phyloP scores from a whole-genome alignment of 2,329 filamentous ascomycete genomes.

The Aspergillus sp. region DNA sequence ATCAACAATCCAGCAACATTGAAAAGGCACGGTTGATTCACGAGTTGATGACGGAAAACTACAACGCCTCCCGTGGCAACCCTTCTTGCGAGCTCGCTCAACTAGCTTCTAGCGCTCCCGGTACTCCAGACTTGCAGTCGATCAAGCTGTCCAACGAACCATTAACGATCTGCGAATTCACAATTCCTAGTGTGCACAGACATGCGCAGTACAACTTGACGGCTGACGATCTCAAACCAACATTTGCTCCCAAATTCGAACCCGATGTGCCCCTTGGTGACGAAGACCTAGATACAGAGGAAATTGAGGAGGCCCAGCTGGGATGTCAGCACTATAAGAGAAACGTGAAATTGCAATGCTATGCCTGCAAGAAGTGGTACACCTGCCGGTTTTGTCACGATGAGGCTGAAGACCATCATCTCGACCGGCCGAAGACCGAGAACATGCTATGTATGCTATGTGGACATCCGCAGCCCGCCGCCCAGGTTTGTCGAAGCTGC shows the following conservation, averaged over 20 bases:
- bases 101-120: too few relatives aligned
- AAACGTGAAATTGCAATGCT: conserved; percentile 95
- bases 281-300: conserved; percentile 45
- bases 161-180: conserved; percentile 23
- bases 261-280: conserved; percentile 24
- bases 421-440: conserved; percentile 79
- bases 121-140: too few relatives aligned
- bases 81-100: conserved; percentile 15
- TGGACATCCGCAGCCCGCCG: conserved; percentile 75
- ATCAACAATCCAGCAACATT: conserved; percentile 53
- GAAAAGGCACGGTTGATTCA: conserved; percentile 74
- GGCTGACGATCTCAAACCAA: conserved; percentile 62
- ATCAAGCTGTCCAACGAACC: conserved; percentile 21
- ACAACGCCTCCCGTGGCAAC: conserved; percentile 48
- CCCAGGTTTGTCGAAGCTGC: conserved; percentile 74
- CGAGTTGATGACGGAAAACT: conserved; percentile 66
- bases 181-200: conserved; percentile 24
- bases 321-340: conserved; percentile 92
- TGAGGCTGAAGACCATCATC: conserved; percentile 69
- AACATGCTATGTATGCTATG: conserved; percentile 99
- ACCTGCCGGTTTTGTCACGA: conserved; percentile 95
- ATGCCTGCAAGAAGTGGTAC: conserved; percentile 86
- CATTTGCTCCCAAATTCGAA: conserved; percentile 55
- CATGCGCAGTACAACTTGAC: conserved; percentile 41
- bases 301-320: conserved; percentile 55